Percentiles rank a stretch among this genome's conserved stretches.
phyloP scores from a whole-genome alignment of 345 rosid genomes.

The Carallia pectinifolia region DNA sequence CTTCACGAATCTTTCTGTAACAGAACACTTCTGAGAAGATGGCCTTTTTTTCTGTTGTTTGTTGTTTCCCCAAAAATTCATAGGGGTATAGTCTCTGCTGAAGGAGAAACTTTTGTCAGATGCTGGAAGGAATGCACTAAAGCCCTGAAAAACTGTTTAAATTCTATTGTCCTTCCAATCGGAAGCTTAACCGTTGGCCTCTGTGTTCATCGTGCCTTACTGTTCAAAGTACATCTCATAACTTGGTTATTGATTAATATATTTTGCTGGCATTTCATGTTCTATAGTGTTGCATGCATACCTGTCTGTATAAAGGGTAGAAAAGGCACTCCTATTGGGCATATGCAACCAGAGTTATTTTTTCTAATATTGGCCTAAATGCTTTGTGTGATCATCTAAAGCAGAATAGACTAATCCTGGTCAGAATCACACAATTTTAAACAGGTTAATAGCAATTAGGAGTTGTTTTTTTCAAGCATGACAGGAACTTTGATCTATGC shows the following conservation, averaged over 20 bases:
- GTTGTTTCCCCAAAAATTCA: background rate
- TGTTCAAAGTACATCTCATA: slow-evolving; percentile 25
- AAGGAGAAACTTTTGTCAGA: slow-evolving; percentile 14
- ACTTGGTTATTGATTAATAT: background rate
- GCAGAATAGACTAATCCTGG: too few relatives aligned
- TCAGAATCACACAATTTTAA: too few relatives aligned
- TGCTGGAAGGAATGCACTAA: slow-evolving; percentile 24
- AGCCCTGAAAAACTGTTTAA: slow-evolving; percentile 8
- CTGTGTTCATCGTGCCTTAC: slow-evolving; percentile 28
- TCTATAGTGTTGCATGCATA: background rate
- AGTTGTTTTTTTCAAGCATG: too few relatives aligned
- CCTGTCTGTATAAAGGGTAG: background rate
- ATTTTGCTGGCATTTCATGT: background rate
- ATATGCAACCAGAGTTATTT: background rate
- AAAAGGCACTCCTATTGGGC: background rate
- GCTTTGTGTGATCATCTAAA: background rate
- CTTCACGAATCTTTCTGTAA: background rate
- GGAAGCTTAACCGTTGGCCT: slow-evolving; percentile 32
- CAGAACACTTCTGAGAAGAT: background rate
- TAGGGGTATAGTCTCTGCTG: slow-evolving; percentile 18
- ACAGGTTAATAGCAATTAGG: too few relatives aligned
- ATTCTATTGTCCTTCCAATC: slow-evolving; percentile 26
- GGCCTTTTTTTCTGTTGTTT: background rate
- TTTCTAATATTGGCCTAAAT: background rate
- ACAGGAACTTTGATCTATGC: too few relatives aligned